These are phyloP conservation scores for Saccharomyces pastorianus DNA, from an alignment of 1,139 yeast species.

Conservation along the genomic window DNA sequence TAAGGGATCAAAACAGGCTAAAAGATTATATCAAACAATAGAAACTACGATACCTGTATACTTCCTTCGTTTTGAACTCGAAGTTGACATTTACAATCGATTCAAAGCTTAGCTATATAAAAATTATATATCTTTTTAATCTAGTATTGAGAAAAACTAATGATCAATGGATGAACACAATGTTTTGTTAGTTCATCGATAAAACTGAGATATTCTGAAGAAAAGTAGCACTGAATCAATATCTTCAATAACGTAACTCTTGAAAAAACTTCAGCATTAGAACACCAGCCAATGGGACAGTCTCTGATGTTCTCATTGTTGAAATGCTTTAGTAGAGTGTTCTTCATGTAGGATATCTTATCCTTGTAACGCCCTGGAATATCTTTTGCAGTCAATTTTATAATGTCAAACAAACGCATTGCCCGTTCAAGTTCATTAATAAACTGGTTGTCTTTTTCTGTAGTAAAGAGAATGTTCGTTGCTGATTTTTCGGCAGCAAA, in stretches of 20 bases:
- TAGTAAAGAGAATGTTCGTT: constrained; percentile 3
- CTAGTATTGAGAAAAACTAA: constrained; percentile 8
- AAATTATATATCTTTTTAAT: constrained; percentile 1
- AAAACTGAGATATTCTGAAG: constrained; percentile 2
- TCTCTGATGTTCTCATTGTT: constrained; percentile 20
- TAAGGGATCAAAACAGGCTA: not conserved
- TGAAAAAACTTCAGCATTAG: constrained; percentile 16
- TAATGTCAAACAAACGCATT: not conserved
- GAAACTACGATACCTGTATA: not conserved
- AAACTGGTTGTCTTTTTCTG: constrained; percentile 41
- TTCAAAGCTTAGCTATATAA: not conserved
- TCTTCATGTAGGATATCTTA: not conserved
- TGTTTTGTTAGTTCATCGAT: not conserved
- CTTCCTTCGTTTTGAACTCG: not conserved
- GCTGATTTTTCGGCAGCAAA: constrained; percentile 9
- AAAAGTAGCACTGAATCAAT: constrained; percentile 14
- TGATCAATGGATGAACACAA: constrained; percentile 18
- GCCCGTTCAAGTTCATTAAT: constrained; percentile 28
- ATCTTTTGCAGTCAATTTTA: not conserved
- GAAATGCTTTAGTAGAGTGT: constrained; percentile 8
- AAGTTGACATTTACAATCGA: not conserved
- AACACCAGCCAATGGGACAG: constrained; percentile 36
- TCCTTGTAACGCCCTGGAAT: not conserved
- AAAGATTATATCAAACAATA: not conserved
- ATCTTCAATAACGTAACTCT: constrained; percentile 12